Base-by-base conservation (phyloP, 805 yeast species). In the Saturnispora quitensis region DNA sequence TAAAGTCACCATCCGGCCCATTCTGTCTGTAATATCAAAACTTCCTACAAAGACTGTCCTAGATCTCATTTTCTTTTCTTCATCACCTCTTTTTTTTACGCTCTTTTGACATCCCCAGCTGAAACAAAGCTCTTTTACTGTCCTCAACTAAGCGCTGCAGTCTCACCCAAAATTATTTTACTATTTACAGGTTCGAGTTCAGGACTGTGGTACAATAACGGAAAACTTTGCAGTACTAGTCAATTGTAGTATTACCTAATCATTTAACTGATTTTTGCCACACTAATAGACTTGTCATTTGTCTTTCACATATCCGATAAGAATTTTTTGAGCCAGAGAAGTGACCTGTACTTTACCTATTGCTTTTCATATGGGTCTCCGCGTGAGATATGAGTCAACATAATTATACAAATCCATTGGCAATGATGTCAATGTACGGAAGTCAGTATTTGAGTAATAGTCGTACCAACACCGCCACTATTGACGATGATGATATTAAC, bases 391-490 rank as follows among this genome's bases (percentile, higher is more conserved):
- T 38, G 28, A 47, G 24, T 47, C 24, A 47, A 7, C 36, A 36
- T 15, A 31, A 40, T 15, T 25, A 22, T 49, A 17, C 45, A 31
- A 49, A 49, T 28, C 65, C 68, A 5, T 49, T 61, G 17, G 56
- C 65, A 7, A 61, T 64, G 64, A 58, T 59, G 55, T 61, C 66
- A 18, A 51, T 43, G 22, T 46, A 49, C 13, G 47, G 47, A n/a
- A 31, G 51, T 15, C 24, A 33, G 6, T 34, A 15, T 27, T 27
- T 17, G 6, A 20, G 31, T n/a, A 8, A 17, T 6, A 10, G 15
- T 8, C 27, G 15, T 12, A 17, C 28, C 17, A 45, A 27, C 27
- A 22, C 36, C 25, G 27, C 38, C 27, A 22, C 40, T 8, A 9
- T 22, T 24, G 36, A 24, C 8, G 24, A 34, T 33, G 47, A 27